Evolutionary conservation across 495 filamentous ascomycete genomes (phyloP).

Genomic region (Annulohypoxylon maeteangense): DNA sequence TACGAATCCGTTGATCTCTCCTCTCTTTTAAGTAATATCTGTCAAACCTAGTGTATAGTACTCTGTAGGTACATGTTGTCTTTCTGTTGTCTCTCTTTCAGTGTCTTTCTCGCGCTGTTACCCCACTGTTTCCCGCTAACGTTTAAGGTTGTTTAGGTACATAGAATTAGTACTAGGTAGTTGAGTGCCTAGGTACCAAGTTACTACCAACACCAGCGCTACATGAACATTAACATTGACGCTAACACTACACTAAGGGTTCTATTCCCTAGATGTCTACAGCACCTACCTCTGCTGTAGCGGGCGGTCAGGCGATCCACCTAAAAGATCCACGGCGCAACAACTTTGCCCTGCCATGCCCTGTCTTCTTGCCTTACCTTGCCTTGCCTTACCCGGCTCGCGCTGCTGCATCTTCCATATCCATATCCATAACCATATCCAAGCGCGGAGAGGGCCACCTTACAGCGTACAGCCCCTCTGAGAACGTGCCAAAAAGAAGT

Average conservation of each 20-base stretch:
- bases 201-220: neutral
- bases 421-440: neutral
- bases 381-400: constrained; percentile 10
- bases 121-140: constrained; percentile 39
- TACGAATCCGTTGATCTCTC: constrained; percentile 5
- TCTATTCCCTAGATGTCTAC: neutral
- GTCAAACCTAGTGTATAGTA: too few species aligned
- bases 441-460: constrained; percentile 5
- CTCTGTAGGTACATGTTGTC: neutral
- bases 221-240: too few species aligned
- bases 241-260: neutral
- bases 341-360: constrained; percentile 5
- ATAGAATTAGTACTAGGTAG: too few species aligned
- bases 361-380: constrained; percentile 3
- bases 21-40: neutral
- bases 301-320: constrained; percentile 34
- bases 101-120: neutral
- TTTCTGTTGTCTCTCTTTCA: neutral
- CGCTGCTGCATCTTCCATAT: neutral
- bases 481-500: neutral
- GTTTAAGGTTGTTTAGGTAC: neutral
- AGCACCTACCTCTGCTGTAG: neutral
- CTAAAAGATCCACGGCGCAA: constrained; percentile 14
- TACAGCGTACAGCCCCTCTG: neutral
- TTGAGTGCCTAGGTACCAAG: too few species aligned